phyloP scores from a whole-genome alignment of 169 alveolate genomes.

The Miamiensis avidus region DNA sequence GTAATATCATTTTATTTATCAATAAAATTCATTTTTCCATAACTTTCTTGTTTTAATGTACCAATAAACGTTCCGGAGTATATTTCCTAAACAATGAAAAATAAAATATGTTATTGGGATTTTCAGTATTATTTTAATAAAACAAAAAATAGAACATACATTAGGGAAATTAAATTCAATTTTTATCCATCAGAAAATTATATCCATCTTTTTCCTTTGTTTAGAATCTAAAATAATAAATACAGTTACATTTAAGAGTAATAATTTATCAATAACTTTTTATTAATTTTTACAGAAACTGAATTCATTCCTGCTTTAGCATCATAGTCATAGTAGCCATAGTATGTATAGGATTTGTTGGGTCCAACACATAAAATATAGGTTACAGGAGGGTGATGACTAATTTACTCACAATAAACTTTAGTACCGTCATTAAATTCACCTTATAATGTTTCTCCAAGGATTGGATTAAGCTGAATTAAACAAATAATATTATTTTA shows the following conservation, averaged over 20 bases:
- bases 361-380: constrained; percentile 57
- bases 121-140: not conserved
- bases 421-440: constrained; percentile 69
- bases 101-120: not conserved
- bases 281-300: constrained; percentile 19
- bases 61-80: constrained; percentile 68
- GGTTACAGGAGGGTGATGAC: constrained; percentile 77
- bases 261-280: not conserved
- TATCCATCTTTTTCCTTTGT: constrained; percentile 44
- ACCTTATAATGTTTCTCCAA: constrained; percentile 80
- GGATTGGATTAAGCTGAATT: constrained; percentile 69
- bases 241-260: too few species aligned
- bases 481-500: not conserved
- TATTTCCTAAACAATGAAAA: constrained; percentile 18
- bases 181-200: constrained; percentile 39
- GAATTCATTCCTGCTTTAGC: constrained; percentile 52
- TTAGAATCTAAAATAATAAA: constrained; percentile 22
- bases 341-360: constrained; percentile 33
- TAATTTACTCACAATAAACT: constrained; percentile 73
- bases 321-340: constrained; percentile 43
- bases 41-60: constrained; percentile 53
- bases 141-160: not conserved
- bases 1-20: constrained; percentile 52
- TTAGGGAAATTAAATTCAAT: constrained; percentile 50
- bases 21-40: constrained; percentile 48